A percentile compares a stretch with the other conserved stretches of the same genome.
Conservation (phyloP, 768 basidiomycete species). For the Trametes sanguinea region DNA sequence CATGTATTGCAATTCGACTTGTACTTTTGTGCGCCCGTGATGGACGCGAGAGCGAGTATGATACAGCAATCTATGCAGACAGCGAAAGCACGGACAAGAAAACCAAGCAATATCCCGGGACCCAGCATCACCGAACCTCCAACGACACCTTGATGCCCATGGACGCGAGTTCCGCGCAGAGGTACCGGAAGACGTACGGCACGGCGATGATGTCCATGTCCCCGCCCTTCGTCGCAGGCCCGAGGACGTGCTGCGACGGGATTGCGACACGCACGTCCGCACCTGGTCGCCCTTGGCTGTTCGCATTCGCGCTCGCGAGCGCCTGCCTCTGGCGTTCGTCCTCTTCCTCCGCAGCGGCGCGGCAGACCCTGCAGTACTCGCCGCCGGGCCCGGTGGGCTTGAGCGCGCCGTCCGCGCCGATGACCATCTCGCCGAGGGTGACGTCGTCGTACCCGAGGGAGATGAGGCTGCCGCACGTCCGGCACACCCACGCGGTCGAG, state of each 20-base stretch:
- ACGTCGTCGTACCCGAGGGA: slow-evolving; percentile 95
- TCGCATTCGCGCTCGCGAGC: slow-evolving; percentile 53
- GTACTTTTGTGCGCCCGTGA: slow-evolving; percentile 16
- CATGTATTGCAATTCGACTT: slow-evolving; percentile 5
- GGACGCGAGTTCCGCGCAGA: slow-evolving; percentile 95
- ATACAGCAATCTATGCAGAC: slow-evolving; percentile 13
- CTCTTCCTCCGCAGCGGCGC: slow-evolving; percentile 65
- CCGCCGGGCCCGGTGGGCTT: slow-evolving; percentile 75
- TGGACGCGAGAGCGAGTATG: slow-evolving; percentile 8
- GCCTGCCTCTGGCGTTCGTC: slow-evolving; percentile 61
- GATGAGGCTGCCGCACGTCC: slow-evolving; percentile 93
- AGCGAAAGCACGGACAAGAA: slow-evolving; percentile 7
- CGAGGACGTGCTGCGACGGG: slow-evolving; percentile 66
- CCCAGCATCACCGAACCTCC: slow-evolving; percentile 54
- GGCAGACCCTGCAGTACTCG: slow-evolving; percentile 96
- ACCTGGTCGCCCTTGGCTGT: slow-evolving; percentile 32
- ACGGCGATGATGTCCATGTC: slow-evolving; percentile 95
- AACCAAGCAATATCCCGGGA: not conserved
- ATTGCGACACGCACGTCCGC: slow-evolving; percentile 66
- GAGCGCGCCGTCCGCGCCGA: slow-evolving; percentile 49
- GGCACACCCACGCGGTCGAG: slow-evolving; percentile 98
- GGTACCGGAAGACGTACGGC: slow-evolving; percentile 92
- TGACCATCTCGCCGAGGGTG: slow-evolving; percentile 63
- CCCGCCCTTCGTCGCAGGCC: slow-evolving; percentile 61
- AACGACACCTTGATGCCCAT: slow-evolving; percentile 96